phyloP scores from a whole-genome alignment of 2,329 filamentous ascomycete genomes.

The Chrysoporthe puriensis region DNA sequence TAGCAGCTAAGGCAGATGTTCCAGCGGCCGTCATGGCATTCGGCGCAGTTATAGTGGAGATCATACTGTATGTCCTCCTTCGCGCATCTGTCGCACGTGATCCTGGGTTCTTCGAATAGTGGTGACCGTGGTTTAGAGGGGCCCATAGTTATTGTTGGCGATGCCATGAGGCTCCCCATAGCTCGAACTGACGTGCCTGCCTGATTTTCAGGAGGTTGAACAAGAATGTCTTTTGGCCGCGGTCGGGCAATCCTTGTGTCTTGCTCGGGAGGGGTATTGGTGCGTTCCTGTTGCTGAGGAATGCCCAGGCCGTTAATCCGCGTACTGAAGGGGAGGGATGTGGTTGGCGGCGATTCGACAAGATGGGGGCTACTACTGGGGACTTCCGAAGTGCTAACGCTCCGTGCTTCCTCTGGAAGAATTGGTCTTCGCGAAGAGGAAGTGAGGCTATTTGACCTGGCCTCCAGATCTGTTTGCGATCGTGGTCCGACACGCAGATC shows the following conservation, averaged over 20 bases:
- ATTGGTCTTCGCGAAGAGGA: conserved; percentile 43
- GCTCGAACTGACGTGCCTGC: conserved; percentile 32
- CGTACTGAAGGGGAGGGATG: conserved; percentile 43
- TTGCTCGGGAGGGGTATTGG: conserved; percentile 13
- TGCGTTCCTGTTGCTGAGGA: conserved; percentile 30
- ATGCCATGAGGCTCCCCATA: conserved; percentile 15
- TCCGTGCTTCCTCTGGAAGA: conserved; percentile 46
- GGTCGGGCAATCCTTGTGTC: conserved; percentile 14
- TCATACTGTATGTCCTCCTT: conserved; percentile 79
- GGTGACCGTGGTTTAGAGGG: conserved; percentile 50
- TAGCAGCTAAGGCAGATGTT: conserved; percentile 85
- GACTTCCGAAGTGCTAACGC: conserved; percentile 34
- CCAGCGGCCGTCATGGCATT: conserved; percentile 72
- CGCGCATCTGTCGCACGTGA: conserved; percentile 73
- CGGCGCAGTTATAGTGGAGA: conserved; percentile 79
- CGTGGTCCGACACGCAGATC: conserved; percentile 56
- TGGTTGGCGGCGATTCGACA: conserved; percentile 33
- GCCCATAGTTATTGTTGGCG: conserved; percentile 33
- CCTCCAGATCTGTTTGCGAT: conserved; percentile 67
- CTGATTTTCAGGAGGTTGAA: conserved; percentile 33
- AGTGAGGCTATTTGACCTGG: conserved; percentile 47
- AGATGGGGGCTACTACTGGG: conserved; percentile 24
- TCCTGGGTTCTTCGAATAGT: conserved; percentile 70
- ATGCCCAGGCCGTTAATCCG: conserved; percentile 33
- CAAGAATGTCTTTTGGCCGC: conserved; percentile 36